phyloP scores from a whole-genome alignment of 2,329 filamentous ascomycete genomes.

The Epichloe brachyelytri region DNA sequence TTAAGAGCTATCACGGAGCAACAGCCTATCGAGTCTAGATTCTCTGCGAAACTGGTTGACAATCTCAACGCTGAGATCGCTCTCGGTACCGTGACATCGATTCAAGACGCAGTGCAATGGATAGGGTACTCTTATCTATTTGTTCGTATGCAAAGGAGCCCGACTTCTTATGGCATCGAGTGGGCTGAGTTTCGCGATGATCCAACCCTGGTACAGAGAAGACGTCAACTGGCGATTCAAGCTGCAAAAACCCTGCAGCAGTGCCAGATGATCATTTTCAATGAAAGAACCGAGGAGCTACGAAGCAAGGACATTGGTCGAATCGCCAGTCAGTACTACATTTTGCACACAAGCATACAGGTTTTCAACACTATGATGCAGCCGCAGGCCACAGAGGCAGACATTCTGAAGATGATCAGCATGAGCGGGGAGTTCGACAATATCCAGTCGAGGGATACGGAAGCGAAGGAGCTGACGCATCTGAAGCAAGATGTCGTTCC shows the following conservation, averaged over 20 bases:
- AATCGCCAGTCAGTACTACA: conserved; percentile 95
- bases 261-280: conserved; percentile 98
- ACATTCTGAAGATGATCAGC: conserved; percentile 90
- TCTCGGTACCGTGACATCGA: conserved; percentile 86
- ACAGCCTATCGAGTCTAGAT: conserved; percentile 92
- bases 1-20: conserved; percentile 88
- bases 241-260: conserved; percentile 78
- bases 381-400: conserved; percentile 72
- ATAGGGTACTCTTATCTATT: conserved; percentile 96
- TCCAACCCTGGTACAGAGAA: conserved; percentile 71
- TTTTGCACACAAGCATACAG: conserved; percentile 83
- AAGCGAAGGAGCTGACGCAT: conserved; percentile 72
- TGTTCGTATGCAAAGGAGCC: conserved; percentile 89
- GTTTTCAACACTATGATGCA: conserved; percentile 96
- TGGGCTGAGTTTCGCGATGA: conserved; percentile 86
- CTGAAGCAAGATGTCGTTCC: conserved; percentile 59
- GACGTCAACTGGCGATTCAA: conserved; percentile 75
- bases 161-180: conserved; percentile 86
- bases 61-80: conserved; percentile 94
- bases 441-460: conserved; percentile 80
- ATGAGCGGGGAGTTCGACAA: conserved; percentile 98
- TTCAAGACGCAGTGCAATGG: conserved; percentile 90
- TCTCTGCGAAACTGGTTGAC: conserved; percentile 86
- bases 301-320: conserved; percentile 89
- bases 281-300: conserved; percentile 84